Percentiles rank a stretch among this genome's conserved stretches.
These are phyloP conservation scores for Theileria sp. DNA, from an alignment of 169 alveolate species.

Conservation along the genomic window DNA sequence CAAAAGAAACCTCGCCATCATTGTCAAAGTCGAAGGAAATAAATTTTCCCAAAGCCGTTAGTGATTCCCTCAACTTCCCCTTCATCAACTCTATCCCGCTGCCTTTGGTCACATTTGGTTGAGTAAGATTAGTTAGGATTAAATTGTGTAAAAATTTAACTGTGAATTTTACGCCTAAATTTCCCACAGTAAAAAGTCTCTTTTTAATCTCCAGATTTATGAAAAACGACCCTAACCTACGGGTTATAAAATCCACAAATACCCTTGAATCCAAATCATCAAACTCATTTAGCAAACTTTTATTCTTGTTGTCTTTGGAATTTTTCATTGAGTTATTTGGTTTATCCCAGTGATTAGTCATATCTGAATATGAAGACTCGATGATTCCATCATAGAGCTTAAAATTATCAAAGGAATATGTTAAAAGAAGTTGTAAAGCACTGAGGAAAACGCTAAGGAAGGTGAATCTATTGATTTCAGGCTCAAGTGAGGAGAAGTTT, in stretches of 20 bases:
- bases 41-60: conserved; percentile 8
- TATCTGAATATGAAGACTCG: conserved; percentile 1
- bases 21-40: conserved; percentile 14
- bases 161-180: conserved; percentile 8
- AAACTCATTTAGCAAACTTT: conserved; percentile 4
- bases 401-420: conserved; percentile 7
- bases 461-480: conserved; percentile 16
- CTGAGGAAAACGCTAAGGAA: conserved; percentile 17
- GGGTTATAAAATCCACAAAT: conserved; percentile 6
- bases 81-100: background rate
- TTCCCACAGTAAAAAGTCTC: background rate
- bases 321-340: background rate
- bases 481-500: conserved; percentile 14
- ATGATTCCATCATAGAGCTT: conserved; percentile 2
- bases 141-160: background rate
- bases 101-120: background rate
- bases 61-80: background rate
- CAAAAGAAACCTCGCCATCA: conserved; percentile 16
- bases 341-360: background rate
- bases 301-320: background rate
- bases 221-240: background rate
- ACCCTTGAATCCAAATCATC: conserved; percentile 3
- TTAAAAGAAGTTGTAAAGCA: conserved; percentile 10
- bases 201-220: background rate
- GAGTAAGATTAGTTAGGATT: background rate